phyloP scores from a whole-genome alignment of 164 flowering plant genomes.

The Amborella trichopoda region DNA sequence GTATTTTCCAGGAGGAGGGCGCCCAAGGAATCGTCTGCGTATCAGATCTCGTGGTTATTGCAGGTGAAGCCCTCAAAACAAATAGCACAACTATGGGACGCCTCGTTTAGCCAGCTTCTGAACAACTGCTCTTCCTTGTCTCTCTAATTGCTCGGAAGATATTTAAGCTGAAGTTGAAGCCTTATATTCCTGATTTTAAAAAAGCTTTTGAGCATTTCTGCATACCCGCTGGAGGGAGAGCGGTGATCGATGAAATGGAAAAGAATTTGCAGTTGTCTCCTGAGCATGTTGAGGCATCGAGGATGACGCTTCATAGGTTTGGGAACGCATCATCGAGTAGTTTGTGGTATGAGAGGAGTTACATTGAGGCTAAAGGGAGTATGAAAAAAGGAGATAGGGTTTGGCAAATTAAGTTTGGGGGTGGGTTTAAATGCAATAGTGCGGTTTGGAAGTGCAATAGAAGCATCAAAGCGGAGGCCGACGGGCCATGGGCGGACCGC shows the following conservation, averaged over 20 bases:
- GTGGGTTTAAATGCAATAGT: slow-evolving; percentile 15
- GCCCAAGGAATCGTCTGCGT: slow-evolving; percentile 7
- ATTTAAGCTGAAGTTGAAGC: slow-evolving; percentile 13
- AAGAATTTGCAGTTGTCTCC: slow-evolving; percentile 10
- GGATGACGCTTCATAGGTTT: slow-evolving; percentile 15
- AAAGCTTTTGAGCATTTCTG: slow-evolving; percentile 16
- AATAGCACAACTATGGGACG: slow-evolving; percentile 16
- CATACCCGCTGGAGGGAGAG: slow-evolving; percentile 14
- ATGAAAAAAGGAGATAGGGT: slow-evolving; percentile 14
- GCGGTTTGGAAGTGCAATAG: slow-evolving; percentile 15
- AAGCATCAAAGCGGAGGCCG: not conserved
- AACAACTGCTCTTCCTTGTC: slow-evolving; percentile 14
- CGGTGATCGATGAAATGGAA: slow-evolving; percentile 13
- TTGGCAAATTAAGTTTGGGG: slow-evolving; percentile 13
- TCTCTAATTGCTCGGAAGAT: slow-evolving; percentile 7
- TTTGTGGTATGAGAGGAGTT: slow-evolving; percentile 11
- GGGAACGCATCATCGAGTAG: slow-evolving; percentile 13
- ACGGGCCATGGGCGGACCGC: slow-evolving; percentile 10
- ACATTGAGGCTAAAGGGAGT: slow-evolving; percentile 11
- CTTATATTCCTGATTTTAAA: slow-evolving; percentile 14
- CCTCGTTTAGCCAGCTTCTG: slow-evolving; percentile 9
- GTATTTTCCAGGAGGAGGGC: slow-evolving; percentile 12
- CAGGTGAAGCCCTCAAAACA: slow-evolving; percentile 12
- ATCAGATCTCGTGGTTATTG: slow-evolving; percentile 9
- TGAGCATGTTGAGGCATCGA: slow-evolving; percentile 11